phyloP scores from a whole-genome alignment of 768 basidiomycete genomes.

The Mycena rosella region DNA sequence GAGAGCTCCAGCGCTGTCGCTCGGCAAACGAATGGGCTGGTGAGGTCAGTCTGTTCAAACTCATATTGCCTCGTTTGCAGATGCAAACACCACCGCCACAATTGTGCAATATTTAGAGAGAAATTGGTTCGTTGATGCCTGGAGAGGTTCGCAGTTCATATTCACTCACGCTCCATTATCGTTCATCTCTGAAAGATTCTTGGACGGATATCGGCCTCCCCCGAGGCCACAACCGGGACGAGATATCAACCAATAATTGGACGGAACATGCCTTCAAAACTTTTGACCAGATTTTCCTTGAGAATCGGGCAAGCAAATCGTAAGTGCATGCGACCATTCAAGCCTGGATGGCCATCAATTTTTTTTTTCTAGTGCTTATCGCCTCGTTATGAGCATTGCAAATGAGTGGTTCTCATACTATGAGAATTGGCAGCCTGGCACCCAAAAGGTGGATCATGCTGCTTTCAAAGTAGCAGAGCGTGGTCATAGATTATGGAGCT shows the following conservation, averaged over 20 bases:
- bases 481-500: constrained; percentile 21
- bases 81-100: background rate
- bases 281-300: constrained; percentile 36
- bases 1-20: constrained; percentile 20
- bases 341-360: too few species aligned
- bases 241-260: constrained; percentile 36
- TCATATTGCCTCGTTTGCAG: background rate
- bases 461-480: constrained; percentile 21
- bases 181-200: background rate
- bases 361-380: constrained; percentile 9
- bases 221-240: constrained; percentile 26
- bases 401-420: constrained; percentile 29
- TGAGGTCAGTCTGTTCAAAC: background rate
- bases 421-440: constrained; percentile 24
- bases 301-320: constrained; percentile 31
- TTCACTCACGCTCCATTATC: background rate
- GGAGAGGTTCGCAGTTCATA: constrained; percentile 19
- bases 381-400: constrained; percentile 24
- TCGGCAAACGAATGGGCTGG: background rate
- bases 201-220: constrained; percentile 35
- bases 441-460: background rate
- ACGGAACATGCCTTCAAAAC: constrained; percentile 32
- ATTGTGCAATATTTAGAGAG: constrained; percentile 29
- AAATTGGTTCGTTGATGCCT: constrained; percentile 31
- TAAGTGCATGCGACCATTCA: background rate